Base-by-base conservation (phyloP, 768 basidiomycete species). In the Serendipita sp. region DNA sequence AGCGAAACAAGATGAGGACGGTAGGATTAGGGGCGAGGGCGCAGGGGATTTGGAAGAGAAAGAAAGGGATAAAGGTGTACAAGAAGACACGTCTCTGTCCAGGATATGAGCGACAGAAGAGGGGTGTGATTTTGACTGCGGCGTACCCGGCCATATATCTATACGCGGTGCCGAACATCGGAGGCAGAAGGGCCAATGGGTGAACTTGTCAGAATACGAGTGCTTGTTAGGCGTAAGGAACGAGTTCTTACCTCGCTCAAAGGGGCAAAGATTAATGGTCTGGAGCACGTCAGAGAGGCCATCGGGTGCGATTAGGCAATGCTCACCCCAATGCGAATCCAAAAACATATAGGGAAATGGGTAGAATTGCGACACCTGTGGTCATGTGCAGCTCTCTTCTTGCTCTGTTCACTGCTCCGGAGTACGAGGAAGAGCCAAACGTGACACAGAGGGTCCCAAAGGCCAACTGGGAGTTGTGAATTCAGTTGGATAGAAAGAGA, bases 281-380 rank as follows among this genome's bases (percentile, higher is more conserved):
- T 81, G 53, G 45, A 18, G 4, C 35, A 3, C 24, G 15, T 54
- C 18, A 41, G 64, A 16, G 4, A 45, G 63, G 18, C 16, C 18
- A 41, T 65, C 37, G 41, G 45, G 10, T 28, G 44, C 38, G 53
- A 35, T 34, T 7, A 30, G 38, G n/a, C 16, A 16, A 32, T 16
- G 73, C 76, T 44, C 65, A 82, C 79, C 83, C 83, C 28, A 84
- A 68, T 3, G 80, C 83, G 69, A 86, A 83, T 0, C 83, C 84
- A 35, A 86, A 72, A 38, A 86, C 82, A 70, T 83, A 86, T 15
- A 84, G 72, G 3, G 83, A 82, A 24, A 85, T 76, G 15, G 84
- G 84, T 4, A 84, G 74, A 47, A 82, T 81, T 2, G 82, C 80
- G 65, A 83, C 73, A 65, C 79, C 77, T 64, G 78, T 75, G 3